Base-by-base conservation (phyloP, 805 yeast species). In the Candida awuae region DNA sequence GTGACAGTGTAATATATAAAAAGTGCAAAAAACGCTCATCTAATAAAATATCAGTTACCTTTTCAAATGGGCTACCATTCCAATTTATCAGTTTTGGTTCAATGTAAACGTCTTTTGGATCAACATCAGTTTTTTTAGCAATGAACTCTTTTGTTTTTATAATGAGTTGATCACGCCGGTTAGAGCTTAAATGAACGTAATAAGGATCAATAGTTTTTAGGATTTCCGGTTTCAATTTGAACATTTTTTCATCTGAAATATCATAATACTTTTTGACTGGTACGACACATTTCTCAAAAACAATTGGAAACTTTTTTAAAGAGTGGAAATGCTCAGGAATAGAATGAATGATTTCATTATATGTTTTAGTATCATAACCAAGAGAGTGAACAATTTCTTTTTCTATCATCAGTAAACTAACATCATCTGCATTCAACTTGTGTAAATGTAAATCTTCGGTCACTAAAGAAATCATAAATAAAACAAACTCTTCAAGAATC, bases 131-230 rank as follows among this genome's bases (percentile, higher is more conserved):
- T 12, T 29, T 28, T 39, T 66, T 62, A 8, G 72, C 67, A 29
- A 70, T 56, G 20, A 71, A 55, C 25, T 71, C 73, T 48, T 79
- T 77, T 22, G 84, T 61, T 4, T 76, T 61, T 32, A 69, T 71
- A 40, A 83, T 80, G 6, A 94, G 90, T 43, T 86, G 96, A 39
- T 86, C 96, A 39, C 90, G 73, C 38, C 77, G 78, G 49, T 86
- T 86, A 0, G 90, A 63, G 0, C 82, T 66, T 50, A 81, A 82
- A 49, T 86, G 87, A 42, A 84, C 68, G 54, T 80, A 90, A 52
- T 75, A 88, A 0, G 97, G 95, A 55, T 90, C 92, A 31, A 88
- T 72, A 20, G 69, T 62, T 2, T 63, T 65, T 39, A 61, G 67
- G 21, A 63, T 61, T 35, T 75, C 69, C 3, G 71, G 68, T 52